Conservation (phyloP, 2,329 filamentous ascomycete species). For the Aspergillus quadricinctus region DNA sequence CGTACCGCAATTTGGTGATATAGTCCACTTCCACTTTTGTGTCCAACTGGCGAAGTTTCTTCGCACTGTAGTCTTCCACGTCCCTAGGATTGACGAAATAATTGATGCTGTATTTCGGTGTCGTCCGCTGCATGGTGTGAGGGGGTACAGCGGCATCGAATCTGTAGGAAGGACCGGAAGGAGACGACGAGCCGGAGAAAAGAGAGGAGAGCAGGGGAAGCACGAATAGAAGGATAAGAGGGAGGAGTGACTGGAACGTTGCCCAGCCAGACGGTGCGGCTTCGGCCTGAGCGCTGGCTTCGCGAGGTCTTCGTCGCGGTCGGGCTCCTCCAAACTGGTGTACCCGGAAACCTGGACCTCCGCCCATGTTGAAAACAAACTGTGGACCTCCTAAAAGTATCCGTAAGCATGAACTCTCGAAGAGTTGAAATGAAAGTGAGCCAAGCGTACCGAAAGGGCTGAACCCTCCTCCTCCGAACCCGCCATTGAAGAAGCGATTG, state of each 20-base stretch:
- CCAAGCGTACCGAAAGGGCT: conserved; percentile 59
- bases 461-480: conserved; percentile 53
- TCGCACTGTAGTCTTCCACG: conserved; percentile 62
- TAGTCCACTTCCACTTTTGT: conserved; percentile 70
- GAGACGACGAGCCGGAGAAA: conserved; percentile 56
- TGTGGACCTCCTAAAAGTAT: conserved; percentile 60
- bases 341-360: conserved; percentile 84
- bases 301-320: conserved; percentile 70
- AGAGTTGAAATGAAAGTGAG: neutral
- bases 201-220: conserved; percentile 78
- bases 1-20: conserved; percentile 60
- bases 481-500: conserved; percentile 89
- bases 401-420: conserved; percentile 16
- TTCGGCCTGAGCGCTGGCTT: conserved; percentile 53
- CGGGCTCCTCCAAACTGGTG: conserved; percentile 87
- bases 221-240: conserved; percentile 84
- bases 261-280: conserved; percentile 48
- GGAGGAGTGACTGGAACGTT: conserved; percentile 70
- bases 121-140: conserved; percentile 69
- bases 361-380: conserved; percentile 93
- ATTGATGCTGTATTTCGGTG: conserved; percentile 65
- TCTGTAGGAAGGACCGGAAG: conserved; percentile 64
- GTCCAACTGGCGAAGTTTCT: conserved; percentile 72
- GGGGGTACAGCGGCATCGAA: conserved; percentile 70
- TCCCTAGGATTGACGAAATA: conserved; percentile 84